phyloP scores from a whole-genome alignment of 75 land plant genomes.

The Selaginella moellendorffii region DNA sequence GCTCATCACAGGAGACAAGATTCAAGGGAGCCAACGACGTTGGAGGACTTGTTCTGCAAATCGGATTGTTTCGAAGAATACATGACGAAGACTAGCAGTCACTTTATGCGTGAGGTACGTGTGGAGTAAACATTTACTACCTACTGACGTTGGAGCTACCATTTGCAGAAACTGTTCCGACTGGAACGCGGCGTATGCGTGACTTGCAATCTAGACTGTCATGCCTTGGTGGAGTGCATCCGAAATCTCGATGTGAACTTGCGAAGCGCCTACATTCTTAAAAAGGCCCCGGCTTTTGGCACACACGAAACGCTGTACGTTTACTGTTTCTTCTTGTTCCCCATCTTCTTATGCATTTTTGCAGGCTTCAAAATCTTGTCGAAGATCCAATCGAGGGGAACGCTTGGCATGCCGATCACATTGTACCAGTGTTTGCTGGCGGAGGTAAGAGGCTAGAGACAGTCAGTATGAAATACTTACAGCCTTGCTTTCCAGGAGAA shows the following conservation, averaged over 20 bases:
- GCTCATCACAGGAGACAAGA: slow-evolving; percentile 32
- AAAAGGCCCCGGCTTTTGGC: slow-evolving; percentile 54
- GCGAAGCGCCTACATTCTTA: slow-evolving; percentile 37
- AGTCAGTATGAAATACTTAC: background rate
- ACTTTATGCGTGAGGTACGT: slow-evolving; percentile 52
- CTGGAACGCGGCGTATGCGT: slow-evolving; percentile 77
- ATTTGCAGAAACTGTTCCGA: slow-evolving; percentile 55
- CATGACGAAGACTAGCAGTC: slow-evolving; percentile 48
- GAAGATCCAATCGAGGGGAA: slow-evolving; percentile 71
- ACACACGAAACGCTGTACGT: slow-evolving; percentile 42
- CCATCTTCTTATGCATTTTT: background rate
- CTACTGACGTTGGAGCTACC: background rate
- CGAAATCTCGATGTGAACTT: slow-evolving; percentile 34
- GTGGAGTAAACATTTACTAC: background rate
- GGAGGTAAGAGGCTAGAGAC: slow-evolving; percentile 46
- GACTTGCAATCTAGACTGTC: slow-evolving; percentile 75
- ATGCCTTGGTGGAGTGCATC: slow-evolving; percentile 51
- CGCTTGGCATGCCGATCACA: slow-evolving; percentile 99
- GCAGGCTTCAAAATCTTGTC: slow-evolving; percentile 63
- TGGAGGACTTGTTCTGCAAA: slow-evolving; percentile 79
- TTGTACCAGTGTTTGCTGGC: slow-evolving; percentile 74
- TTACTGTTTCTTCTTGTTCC: background rate
- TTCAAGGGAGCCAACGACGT: slow-evolving; percentile 57
- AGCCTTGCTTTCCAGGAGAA: slow-evolving; percentile 42
- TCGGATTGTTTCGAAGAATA: slow-evolving; percentile 59